Conservation (phyloP, 1,139 yeast genomes). For the Arxiozyma telluris region DNA sequence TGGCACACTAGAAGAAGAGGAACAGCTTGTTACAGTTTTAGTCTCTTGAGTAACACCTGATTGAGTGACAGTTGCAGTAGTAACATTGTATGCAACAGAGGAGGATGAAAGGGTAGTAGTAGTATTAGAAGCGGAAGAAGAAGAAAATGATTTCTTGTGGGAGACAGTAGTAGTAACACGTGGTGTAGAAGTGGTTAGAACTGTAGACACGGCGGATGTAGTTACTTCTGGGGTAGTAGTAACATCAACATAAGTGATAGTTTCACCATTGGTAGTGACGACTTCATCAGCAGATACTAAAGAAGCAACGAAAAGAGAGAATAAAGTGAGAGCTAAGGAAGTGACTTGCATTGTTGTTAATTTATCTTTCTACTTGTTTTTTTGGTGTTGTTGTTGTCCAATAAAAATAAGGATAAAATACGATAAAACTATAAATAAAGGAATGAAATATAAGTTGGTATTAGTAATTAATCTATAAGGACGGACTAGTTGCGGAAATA, state of each 20-base stretch:
- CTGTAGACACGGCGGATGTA: slow-evolving; percentile 29
- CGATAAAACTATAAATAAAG: background rate
- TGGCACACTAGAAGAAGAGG: slow-evolving; percentile 2
- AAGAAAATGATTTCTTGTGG: slow-evolving; percentile 1
- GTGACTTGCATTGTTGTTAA: slow-evolving; percentile 11
- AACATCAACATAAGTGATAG: slow-evolving; percentile 28
- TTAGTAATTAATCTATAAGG: background rate
- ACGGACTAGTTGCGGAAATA: background rate
- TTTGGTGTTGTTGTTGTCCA: too few species aligned
- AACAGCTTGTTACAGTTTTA: background rate
- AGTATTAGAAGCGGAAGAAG: slow-evolving; percentile 1
- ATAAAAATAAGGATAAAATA: background rate
- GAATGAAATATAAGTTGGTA: slow-evolving; percentile 3
- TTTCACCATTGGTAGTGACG: slow-evolving; percentile 1
- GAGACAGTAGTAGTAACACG: slow-evolving; percentile 21
- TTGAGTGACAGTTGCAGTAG: slow-evolving; percentile 14
- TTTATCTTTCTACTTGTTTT: background rate
- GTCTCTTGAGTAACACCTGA: background rate
- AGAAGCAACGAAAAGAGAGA: slow-evolving; percentile 9
- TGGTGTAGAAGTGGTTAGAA: slow-evolving; percentile 29
- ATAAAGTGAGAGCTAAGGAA: slow-evolving; percentile 1
- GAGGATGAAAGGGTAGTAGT: background rate
- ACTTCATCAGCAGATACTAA: slow-evolving; percentile 16
- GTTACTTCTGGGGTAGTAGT: slow-evolving; percentile 31
- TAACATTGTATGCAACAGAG: slow-evolving; percentile 8